Conservation (phyloP, 176 grass and related monocot species). For the Phragmites australis region DNA sequence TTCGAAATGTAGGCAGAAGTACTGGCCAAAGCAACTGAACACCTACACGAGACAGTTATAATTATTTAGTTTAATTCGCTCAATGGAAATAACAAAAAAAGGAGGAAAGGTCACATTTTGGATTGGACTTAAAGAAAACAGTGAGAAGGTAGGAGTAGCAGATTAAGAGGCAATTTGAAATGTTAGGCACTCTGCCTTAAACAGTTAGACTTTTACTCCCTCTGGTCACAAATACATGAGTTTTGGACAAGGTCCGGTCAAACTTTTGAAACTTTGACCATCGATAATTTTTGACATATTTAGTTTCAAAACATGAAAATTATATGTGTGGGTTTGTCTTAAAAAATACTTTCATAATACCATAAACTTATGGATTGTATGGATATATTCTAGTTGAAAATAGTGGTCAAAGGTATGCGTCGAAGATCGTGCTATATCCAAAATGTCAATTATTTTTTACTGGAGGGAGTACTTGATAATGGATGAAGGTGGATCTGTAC, state of each 20-base stretch:
- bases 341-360: too few relatives aligned
- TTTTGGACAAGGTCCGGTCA: too few relatives aligned
- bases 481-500: slow-evolving; percentile 23
- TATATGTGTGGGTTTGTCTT: too few relatives aligned
- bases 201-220: background rate
- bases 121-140: background rate
- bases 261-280: too few relatives aligned
- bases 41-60: slow-evolving; percentile 48
- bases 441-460: too few relatives aligned
- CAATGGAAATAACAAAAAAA: background rate
- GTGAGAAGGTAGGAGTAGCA: background rate
- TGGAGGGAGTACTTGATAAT: slow-evolving; percentile 12
- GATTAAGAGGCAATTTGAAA: slow-evolving; percentile 4
- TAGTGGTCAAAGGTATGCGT: too few relatives aligned
- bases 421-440: too few relatives aligned
- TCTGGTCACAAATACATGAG: too few relatives aligned
- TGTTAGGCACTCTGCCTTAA: background rate
- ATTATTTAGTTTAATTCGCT: background rate
- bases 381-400: too few relatives aligned
- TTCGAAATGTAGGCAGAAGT: slow-evolving; percentile 95
- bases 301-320: too few relatives aligned
- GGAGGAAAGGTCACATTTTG: background rate
- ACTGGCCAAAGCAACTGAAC: slow-evolving; percentile 91
- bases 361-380: too few relatives aligned
- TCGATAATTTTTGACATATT: too few relatives aligned